phyloP scores from a whole-genome alignment of 371 early-diverging fungal genomes.

The Mucor lusitanicus region DNA sequence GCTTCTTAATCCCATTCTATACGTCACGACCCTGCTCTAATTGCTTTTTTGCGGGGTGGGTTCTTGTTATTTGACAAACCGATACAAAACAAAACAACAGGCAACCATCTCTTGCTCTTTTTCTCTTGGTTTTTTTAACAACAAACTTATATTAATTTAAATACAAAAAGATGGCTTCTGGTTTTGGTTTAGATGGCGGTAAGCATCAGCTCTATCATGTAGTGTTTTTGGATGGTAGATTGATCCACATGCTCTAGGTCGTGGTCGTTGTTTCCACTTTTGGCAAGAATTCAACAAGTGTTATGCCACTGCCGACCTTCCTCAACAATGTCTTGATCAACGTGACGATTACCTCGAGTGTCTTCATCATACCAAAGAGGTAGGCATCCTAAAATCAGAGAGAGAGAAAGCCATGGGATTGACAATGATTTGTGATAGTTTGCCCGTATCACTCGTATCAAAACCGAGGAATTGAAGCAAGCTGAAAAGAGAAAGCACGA shows the following conservation, averaged over 20 bases:
- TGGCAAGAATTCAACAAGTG: conserved; percentile 90
- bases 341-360: conserved; percentile 85
- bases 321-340: conserved; percentile 71
- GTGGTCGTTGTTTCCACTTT: conserved; percentile 80
- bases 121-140: neutral
- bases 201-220: neutral
- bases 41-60: neutral
- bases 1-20: neutral
- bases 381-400: conserved; percentile 12
- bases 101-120: neutral
- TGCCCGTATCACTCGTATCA: conserved; percentile 58
- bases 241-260: conserved; percentile 46
- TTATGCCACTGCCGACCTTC: conserved; percentile 72
- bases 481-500: conserved; percentile 55
- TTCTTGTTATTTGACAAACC: neutral
- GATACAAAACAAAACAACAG: neutral
- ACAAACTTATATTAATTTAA: conserved; percentile 15
- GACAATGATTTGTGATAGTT: neutral
- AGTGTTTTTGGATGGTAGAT: neutral
- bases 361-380: conserved; percentile 84
- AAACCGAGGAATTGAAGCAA: conserved; percentile 62
- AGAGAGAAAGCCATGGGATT: neutral
- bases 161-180: conserved; percentile 40
- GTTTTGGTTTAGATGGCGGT: conserved; percentile 52
- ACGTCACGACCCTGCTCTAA: conserved; percentile 7